phyloP scores from a whole-genome alignment of 768 basidiomycete genomes.

The Lentinula detonsa region DNA sequence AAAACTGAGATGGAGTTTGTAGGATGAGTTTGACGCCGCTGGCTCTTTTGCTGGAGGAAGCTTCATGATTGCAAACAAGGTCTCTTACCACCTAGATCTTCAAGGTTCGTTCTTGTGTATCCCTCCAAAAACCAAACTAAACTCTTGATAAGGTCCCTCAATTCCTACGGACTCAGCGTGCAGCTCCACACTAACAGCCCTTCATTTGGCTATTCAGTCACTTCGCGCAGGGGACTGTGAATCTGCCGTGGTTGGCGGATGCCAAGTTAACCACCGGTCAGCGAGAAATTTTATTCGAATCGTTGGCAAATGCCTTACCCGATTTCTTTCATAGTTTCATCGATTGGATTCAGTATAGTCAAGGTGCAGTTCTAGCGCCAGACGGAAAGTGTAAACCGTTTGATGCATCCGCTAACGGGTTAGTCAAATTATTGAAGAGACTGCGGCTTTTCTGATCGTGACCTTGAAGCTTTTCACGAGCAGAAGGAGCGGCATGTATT shows the following conservation, averaged over 20 bases:
- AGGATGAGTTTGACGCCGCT: constrained; percentile 28
- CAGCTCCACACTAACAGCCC: constrained; percentile 32
- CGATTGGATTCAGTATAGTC: constrained; percentile 21
- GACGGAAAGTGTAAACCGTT: constrained; percentile 30
- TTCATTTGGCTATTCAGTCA: constrained; percentile 42
- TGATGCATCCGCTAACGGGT: constrained; percentile 26
- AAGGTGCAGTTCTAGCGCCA: constrained; percentile 28
- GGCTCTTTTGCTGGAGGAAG: constrained; percentile 28
- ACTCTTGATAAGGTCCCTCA: constrained; percentile 28
- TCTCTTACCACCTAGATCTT: constrained; percentile 35
- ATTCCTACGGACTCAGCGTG: constrained; percentile 45
- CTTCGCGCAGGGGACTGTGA: constrained; percentile 38
- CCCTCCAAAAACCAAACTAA: neutral
- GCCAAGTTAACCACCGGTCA: constrained; percentile 35
- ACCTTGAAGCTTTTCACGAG: constrained; percentile 26
- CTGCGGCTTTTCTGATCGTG: neutral
- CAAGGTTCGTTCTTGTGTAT: constrained; percentile 11
- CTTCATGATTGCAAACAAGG: constrained; percentile 30
- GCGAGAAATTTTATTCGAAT: neutral
- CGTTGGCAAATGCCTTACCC: neutral
- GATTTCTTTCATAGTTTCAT: constrained; percentile 16
- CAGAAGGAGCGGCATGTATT: constrained; percentile 30
- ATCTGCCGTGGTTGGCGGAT: constrained; percentile 39
- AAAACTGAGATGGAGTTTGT: neutral
- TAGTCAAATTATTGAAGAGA: neutral